These are phyloP conservation scores for Carex scoparia DNA, from an alignment of 176 grass and related monocot genomes.

Conservation along the genomic window DNA sequence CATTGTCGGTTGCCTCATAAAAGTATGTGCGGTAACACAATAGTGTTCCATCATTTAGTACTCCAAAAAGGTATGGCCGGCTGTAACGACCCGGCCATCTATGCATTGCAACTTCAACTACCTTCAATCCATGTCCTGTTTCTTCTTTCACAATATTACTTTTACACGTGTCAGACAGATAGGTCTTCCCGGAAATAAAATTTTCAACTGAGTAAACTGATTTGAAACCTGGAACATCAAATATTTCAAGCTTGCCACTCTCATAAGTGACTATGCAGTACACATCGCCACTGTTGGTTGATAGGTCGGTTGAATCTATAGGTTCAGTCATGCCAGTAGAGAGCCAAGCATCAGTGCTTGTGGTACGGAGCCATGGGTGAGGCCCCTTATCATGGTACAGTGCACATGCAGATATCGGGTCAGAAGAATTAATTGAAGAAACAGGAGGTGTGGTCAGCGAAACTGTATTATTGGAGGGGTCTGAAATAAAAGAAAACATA, in stretches of 20 bases:
- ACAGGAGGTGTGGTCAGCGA: slow-evolving; percentile 48
- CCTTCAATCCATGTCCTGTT: slow-evolving; percentile 37
- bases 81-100: slow-evolving; percentile 76
- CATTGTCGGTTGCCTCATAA: slow-evolving; percentile 43
- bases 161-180: slow-evolving; percentile 54
- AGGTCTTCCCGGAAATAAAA: slow-evolving; percentile 57
- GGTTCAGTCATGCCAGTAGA: slow-evolving; percentile 54
- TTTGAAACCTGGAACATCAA: slow-evolving; percentile 78
- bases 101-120: slow-evolving; percentile 90
- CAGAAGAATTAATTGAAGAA: slow-evolving; percentile 47
- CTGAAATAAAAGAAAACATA: slow-evolving; percentile 38
- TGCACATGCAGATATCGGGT: slow-evolving; percentile 59
- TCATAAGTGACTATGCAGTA: slow-evolving; percentile 88
- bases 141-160: slow-evolving; percentile 50
- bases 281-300: slow-evolving; percentile 60
- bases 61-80: slow-evolving; percentile 74
- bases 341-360: slow-evolving; percentile 86
- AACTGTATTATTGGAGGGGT: slow-evolving; percentile 65
- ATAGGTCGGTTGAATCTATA: slow-evolving; percentile 54
- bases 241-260: slow-evolving; percentile 83
- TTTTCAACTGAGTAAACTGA: slow-evolving; percentile 64
- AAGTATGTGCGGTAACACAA: slow-evolving; percentile 80
- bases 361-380: slow-evolving; percentile 69
- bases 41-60: slow-evolving; percentile 87
- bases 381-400: slow-evolving; percentile 86